Base-by-base conservation (phyloP, 805 yeast species). In the Spathaspora hagerdaliae region DNA sequence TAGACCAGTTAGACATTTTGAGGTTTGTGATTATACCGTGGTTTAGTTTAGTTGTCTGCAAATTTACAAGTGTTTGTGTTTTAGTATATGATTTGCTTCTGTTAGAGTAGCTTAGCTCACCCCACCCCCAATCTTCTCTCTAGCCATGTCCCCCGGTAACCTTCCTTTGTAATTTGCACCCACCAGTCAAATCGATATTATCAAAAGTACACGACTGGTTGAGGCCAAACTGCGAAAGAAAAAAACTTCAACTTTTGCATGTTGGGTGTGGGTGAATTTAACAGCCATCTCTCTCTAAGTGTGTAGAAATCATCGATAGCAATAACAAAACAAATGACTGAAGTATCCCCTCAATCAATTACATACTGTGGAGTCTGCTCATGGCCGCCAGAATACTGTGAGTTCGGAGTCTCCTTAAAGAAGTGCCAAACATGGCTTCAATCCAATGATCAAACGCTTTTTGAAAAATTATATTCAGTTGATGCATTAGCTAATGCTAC, bases 331-430 rank as follows among this genome's bases (percentile, higher is more conserved):
- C 11, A 14, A 38, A 54, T 52, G 55, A 37, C 55, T 3, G 52
- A 50, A 46, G 46, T 51, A n/a, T 43, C 31, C 8, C 67, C 75
- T n/a, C 60, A 49, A 45, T 15, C 49, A 10, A 78, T 83, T 15
- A 58, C 76, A 12, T 88, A 88, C 67, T 88, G 96, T 62, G 89
- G 81, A 5, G 78, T 87, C 11, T 88, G 96, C 61, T 68, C 88
- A 1, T 83, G 78, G 59, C 96, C 96, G n/a, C 88, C 88, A 4
- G 96, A 79, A 65, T 91, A 83, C 68, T 91, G 98, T 69, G 97
- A 92, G 61, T 91, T 91, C 60, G 94, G 96, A 10, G 87, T 85
- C 39, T 69, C 82, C 27, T 75, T 87, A 64, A 84, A 83, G 60
- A 81, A 87, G 59, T 91, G 98, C 69, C 88, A 86, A 56, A 81